Evolutionary conservation across 768 basidiomycete species (phyloP).

Genomic region (Termitomyces sp.): DNA sequence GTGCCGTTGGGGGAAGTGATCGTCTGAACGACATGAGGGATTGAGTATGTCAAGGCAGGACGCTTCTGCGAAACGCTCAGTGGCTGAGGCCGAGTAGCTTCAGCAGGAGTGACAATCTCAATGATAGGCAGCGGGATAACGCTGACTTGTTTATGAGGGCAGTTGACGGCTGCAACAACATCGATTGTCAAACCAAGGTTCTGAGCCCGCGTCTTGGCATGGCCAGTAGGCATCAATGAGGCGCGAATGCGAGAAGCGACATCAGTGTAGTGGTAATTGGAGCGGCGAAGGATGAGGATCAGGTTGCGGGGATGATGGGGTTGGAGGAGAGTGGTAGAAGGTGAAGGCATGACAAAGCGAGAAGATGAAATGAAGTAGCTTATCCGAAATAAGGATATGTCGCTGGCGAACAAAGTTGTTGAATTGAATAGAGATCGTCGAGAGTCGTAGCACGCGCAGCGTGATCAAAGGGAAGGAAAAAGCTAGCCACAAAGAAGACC

Average conservation of each 20-base stretch:
- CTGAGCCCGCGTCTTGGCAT: constrained; percentile 44
- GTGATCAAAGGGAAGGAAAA: constrained; percentile 14
- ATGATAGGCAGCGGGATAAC: constrained; percentile 31
- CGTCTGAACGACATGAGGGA: constrained; percentile 17
- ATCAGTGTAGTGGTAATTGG: constrained; percentile 36
- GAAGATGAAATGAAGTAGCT: not conserved
- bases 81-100: constrained; percentile 8
- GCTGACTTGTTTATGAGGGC: constrained; percentile 35
- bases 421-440: constrained; percentile 2
- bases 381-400: not conserved
- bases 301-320: constrained; percentile 29
- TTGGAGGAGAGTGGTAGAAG: constrained; percentile 15
- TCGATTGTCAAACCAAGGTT: constrained; percentile 40
- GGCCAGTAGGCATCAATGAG: constrained; percentile 30
- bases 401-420: constrained; percentile 6
- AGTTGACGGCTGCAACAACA: constrained; percentile 33
- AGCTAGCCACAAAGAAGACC: constrained; percentile 1
- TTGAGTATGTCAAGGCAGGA: constrained; percentile 20
- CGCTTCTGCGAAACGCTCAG: not conserved
- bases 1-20: constrained; percentile 19
- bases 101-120: constrained; percentile 18
- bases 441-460: constrained; percentile 30
- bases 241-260: constrained; percentile 34
- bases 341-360: constrained; percentile 14
- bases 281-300: constrained; percentile 31